Evolutionary conservation across 441 rosid species (phyloP).

Genomic region (Jatropha multifida): DNA sequence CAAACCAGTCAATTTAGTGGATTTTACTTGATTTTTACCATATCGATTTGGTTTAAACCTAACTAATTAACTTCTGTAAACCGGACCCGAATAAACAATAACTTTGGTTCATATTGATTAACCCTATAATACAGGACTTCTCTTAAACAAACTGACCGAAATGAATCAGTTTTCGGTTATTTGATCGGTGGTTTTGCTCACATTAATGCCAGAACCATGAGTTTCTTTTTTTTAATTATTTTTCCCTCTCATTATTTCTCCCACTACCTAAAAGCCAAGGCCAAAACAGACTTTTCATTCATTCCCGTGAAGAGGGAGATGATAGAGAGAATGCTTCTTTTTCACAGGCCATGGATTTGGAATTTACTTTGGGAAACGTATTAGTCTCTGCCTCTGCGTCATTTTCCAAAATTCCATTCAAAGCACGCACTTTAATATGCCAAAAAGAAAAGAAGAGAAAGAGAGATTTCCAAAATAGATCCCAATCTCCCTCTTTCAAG

Average conservation of each 20-base stretch:
- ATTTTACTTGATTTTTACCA: no score
- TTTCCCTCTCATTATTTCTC: background rate
- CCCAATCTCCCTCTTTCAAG: slow-evolving; percentile 46
- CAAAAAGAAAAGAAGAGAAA: slow-evolving; percentile 32
- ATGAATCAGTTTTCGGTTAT: no score
- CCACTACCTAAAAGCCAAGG: background rate
- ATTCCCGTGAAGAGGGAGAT: no score
- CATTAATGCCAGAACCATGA: background rate
- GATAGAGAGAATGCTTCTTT: background rate
- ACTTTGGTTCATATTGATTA: no score
- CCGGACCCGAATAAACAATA: no score
- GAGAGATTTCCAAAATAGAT: slow-evolving; percentile 30
- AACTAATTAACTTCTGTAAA: no score
- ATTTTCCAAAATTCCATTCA: slow-evolving; percentile 43
- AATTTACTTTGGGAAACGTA: slow-evolving; percentile 29
- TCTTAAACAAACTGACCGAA: no score
- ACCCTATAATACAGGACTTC: no score
- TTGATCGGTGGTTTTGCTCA: no score
- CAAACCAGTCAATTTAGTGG: no score
- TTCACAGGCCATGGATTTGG: slow-evolving; percentile 21
- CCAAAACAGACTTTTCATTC: slow-evolving; percentile 3
- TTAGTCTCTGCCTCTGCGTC: background rate
- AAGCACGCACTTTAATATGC: slow-evolving; percentile 42
- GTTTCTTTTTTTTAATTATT: background rate
- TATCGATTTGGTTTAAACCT: no score